Conservation (phyloP, 352 stramenopile species). For the Phytopythium ostracodes region DNA sequence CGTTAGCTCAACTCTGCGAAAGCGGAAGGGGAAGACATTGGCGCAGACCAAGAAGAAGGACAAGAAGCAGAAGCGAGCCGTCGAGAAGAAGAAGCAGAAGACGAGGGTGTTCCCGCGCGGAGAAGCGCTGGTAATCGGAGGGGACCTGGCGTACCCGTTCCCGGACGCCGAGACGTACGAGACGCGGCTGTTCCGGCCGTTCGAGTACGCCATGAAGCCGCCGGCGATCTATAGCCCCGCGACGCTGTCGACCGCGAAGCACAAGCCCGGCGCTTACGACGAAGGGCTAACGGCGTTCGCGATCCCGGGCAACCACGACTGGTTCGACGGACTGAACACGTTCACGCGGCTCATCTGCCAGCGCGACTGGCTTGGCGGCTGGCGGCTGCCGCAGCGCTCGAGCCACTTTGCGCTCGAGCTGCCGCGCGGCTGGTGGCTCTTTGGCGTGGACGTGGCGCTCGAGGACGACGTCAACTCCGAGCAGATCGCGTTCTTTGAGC, state of each 20-base stretch:
- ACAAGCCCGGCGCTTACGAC: slow-evolving; percentile 52
- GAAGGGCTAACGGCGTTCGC: slow-evolving; percentile 70
- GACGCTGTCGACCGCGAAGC: slow-evolving; percentile 79
- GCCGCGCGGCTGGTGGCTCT: slow-evolving; percentile 90
- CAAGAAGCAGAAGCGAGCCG: neutral
- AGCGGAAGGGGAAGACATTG: neutral
- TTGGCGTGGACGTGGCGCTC: slow-evolving; percentile 89
- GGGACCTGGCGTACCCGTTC: slow-evolving; percentile 91
- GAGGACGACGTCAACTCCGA: slow-evolving; percentile 93
- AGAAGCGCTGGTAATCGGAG: slow-evolving; percentile 88
- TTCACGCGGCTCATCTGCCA: slow-evolving; percentile 91
- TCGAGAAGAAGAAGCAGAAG: slow-evolving; percentile 20
- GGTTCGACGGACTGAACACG: slow-evolving; percentile 92
- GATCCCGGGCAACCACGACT: slow-evolving; percentile 92
- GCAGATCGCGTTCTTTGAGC: slow-evolving; percentile 91
- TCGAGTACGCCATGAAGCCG: slow-evolving; percentile 93
- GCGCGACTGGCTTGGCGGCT: slow-evolving; percentile 90
- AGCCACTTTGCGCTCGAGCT: slow-evolving; percentile 92
- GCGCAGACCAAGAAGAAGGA: neutral
- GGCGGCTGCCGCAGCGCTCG: slow-evolving; percentile 89
- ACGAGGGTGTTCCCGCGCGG: slow-evolving; percentile 71
- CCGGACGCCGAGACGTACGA: slow-evolving; percentile 88
- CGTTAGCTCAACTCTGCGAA: neutral
- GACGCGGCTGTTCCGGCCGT: slow-evolving; percentile 87
- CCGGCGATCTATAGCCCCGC: slow-evolving; percentile 80